A percentile compares a stretch with the other conserved stretches of the same genome.
Evolutionary conservation across 2,329 filamentous ascomycete species (phyloP).

Genomic region (Exophiala phaeomuriformis): DNA sequence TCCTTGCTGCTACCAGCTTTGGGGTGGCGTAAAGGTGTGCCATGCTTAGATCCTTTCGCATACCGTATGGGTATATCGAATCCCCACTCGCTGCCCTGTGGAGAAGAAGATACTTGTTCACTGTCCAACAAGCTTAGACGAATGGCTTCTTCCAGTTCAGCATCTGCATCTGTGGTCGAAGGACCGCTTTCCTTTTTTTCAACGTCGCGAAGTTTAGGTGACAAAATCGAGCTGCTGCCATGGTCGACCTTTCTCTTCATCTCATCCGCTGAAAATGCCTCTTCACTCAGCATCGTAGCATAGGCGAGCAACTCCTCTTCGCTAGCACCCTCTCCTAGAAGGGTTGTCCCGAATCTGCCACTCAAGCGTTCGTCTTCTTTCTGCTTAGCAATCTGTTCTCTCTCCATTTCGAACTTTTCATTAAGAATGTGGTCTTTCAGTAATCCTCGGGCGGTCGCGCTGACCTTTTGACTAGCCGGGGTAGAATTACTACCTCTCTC

Average conservation of each 20-base stretch:
- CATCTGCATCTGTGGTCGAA: constrained; percentile 46
- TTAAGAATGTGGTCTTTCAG: constrained; percentile 76
- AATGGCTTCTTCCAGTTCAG: constrained; percentile 57
- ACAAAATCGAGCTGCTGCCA: constrained; percentile 32
- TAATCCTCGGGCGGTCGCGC: constrained; percentile 58
- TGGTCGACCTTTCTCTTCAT: constrained; percentile 40
- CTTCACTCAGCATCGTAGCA: constrained; percentile 56
- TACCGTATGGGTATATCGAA: constrained; percentile 34
- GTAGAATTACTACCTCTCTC: constrained; percentile 55
- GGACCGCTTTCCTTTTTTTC: constrained; percentile 33
- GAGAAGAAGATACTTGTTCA: constrained; percentile 23
- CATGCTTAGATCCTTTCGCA: constrained; percentile 28
- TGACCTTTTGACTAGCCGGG: constrained; percentile 50
- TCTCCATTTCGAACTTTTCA: constrained; percentile 73
- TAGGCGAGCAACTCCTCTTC: constrained; percentile 59
- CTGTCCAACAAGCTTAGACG: constrained; percentile 44
- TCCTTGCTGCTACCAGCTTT: constrained; percentile 34
- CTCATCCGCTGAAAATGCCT: constrained; percentile 47
- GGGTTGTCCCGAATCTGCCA: constrained; percentile 74
- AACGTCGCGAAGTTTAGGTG: constrained; percentile 5
- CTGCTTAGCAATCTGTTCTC: constrained; percentile 59
- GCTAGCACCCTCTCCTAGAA: constrained; percentile 51
- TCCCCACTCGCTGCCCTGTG: constrained; percentile 10
- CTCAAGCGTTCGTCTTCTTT: constrained; percentile 65
- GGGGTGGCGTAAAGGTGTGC: constrained; percentile 20